Percentiles rank a stretch among this genome's conserved stretches.
Evolutionary conservation across 805 yeast species (phyloP).

Genomic region (Kazachstania psychrophila): DNA sequence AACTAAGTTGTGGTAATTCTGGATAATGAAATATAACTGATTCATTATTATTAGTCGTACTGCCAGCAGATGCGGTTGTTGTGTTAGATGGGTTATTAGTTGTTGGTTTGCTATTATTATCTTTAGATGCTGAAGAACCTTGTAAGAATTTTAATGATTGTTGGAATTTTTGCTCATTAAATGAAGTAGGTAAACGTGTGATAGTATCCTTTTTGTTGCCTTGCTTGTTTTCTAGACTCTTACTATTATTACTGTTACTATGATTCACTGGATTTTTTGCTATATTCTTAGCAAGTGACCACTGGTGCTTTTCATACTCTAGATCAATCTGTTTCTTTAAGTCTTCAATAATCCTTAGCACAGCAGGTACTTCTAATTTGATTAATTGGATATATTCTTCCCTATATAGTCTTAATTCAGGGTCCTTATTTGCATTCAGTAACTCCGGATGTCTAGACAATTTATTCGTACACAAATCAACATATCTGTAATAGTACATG

Average conservation of each 20-base stretch:
- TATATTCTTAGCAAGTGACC: slow-evolving; percentile 23
- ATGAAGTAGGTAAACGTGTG: slow-evolving; percentile 16
- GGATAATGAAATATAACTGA: slow-evolving; percentile 13
- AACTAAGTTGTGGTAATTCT: slow-evolving; percentile 21
- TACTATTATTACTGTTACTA: not conserved
- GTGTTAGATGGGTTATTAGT: not conserved
- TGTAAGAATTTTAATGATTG: slow-evolving; percentile 17
- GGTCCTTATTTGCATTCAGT: slow-evolving; percentile 1
- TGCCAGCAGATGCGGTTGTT: not conserved
- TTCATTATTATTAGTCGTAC: not conserved
- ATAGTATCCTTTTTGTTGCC: not conserved
- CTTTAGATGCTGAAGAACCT: too few species aligned
- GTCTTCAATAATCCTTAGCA: slow-evolving; percentile 24
- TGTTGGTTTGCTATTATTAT: not conserved
- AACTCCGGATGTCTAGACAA: slow-evolving; percentile 24
- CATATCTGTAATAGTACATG: slow-evolving; percentile 46
- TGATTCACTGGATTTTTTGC: slow-evolving; percentile 11
- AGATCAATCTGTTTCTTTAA: slow-evolving; percentile 17
- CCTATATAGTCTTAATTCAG: slow-evolving; percentile 9
- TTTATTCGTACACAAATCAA: slow-evolving; percentile 36
- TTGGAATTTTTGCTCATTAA: slow-evolving; percentile 22
- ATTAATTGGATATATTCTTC: slow-evolving; percentile 22
- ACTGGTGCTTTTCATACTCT: slow-evolving; percentile 15
- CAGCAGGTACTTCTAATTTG: slow-evolving; percentile 28
- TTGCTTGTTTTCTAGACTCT: slow-evolving; percentile 1